These are phyloP conservation scores for Solanum corneliomulleri DNA, from an alignment of 257 asterid genomes.

Conservation along the genomic window DNA sequence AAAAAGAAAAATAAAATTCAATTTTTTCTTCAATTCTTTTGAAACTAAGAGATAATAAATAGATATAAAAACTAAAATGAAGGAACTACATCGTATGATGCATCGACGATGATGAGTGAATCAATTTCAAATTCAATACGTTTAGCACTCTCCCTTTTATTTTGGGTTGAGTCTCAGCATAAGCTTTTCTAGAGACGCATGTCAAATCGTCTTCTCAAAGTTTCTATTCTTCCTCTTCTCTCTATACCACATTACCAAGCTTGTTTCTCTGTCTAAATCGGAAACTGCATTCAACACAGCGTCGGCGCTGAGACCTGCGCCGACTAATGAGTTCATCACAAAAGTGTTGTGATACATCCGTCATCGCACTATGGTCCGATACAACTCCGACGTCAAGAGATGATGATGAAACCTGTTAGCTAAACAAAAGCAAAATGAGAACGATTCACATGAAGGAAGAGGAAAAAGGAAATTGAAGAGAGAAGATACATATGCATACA, in stretches of 20 bases:
- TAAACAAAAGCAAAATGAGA: background rate
- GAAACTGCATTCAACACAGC: conserved; percentile 6
- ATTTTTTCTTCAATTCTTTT: background rate
- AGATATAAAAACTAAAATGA: conserved; percentile 4
- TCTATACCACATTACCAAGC: conserved; percentile 43
- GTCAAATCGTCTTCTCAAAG: conserved; percentile 52
- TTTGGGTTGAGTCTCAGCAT: conserved; percentile 69
- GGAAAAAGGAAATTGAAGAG: background rate
- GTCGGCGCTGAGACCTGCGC: conserved; percentile 3
- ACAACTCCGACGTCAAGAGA: conserved; percentile 17
- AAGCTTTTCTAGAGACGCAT: conserved; percentile 68
- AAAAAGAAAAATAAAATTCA: background rate
- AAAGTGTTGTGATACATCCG: background rate
- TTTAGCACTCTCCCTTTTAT: conserved; percentile 8
- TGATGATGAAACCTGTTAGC: conserved; percentile 4
- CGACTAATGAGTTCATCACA: background rate
- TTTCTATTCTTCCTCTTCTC: conserved; percentile 34
- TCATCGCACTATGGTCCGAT: background rate
- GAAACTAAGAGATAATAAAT: background rate
- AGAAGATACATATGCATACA: conserved; percentile 37
- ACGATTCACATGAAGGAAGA: background rate
- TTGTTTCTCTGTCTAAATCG: conserved; percentile 5
- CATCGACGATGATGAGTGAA: conserved; percentile 21
- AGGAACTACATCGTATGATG: conserved; percentile 52
- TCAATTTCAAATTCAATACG: conserved; percentile 44